phyloP scores from a whole-genome alignment of 2,329 filamentous ascomycete species.

The Diaporthe humulicola region DNA sequence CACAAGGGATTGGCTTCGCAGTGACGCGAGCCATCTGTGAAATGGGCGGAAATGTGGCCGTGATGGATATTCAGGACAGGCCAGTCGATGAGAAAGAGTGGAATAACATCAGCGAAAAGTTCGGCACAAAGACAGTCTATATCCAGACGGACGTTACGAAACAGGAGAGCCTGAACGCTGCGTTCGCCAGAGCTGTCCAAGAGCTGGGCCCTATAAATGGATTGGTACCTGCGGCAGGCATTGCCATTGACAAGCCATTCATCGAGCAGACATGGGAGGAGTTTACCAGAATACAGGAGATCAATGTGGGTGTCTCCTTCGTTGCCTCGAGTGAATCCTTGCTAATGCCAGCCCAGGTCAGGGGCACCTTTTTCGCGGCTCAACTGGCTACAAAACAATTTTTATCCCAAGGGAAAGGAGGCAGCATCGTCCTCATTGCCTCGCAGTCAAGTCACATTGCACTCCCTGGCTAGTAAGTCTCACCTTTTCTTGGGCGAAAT shows the following conservation, averaged over 20 bases:
- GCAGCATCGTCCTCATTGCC: constrained; percentile 56
- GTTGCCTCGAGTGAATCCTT: neutral
- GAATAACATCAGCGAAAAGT: constrained; percentile 38
- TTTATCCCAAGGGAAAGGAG: constrained; percentile 53
- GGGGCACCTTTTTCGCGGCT: constrained; percentile 56
- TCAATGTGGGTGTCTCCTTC: constrained; percentile 51
- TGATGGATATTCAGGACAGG: constrained; percentile 51
- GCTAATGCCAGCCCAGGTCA: constrained; percentile 47
- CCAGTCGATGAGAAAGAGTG: constrained; percentile 48
- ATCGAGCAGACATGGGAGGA: constrained; percentile 59
- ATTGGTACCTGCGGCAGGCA: constrained; percentile 52
- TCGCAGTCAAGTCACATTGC: constrained; percentile 54
- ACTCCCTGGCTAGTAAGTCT: constrained; percentile 48
- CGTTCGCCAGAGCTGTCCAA: constrained; percentile 44
- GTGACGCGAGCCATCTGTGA: constrained; percentile 54
- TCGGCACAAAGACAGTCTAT: constrained; percentile 46
- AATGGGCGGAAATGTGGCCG: constrained; percentile 56
- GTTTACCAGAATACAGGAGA: constrained; percentile 54
- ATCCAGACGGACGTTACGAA: constrained; percentile 50
- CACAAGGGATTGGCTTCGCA: constrained; percentile 56
- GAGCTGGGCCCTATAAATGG: constrained; percentile 49
- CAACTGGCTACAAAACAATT: constrained; percentile 56
- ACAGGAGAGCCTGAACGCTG: constrained; percentile 46
- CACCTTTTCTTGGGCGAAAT: neutral
- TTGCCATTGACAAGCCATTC: constrained; percentile 59